A percentile compares a stretch with the other conserved stretches of the same genome.
Conservation (phyloP, 495 filamentous ascomycete species). For the Penicillium paxilli region DNA sequence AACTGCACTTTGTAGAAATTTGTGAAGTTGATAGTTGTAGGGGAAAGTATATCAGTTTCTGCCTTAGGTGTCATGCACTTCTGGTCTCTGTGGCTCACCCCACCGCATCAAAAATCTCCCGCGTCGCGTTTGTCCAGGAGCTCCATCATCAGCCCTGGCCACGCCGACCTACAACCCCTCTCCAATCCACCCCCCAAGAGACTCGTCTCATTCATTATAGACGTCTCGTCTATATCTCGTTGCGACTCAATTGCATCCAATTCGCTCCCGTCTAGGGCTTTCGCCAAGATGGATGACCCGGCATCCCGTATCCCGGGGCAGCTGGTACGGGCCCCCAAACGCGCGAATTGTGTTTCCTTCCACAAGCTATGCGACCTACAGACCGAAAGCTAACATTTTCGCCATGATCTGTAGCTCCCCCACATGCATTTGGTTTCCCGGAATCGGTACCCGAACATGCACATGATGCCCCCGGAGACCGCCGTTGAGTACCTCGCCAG, state of each 20-base stretch:
- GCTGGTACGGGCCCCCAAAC: slow-evolving; percentile 49
- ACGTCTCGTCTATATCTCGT: background rate
- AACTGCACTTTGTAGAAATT: background rate
- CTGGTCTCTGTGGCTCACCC: slow-evolving; percentile 14
- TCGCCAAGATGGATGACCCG: slow-evolving; percentile 61
- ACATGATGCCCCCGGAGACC: slow-evolving; percentile 63
- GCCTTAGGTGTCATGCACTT: slow-evolving; percentile 28
- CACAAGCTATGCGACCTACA: background rate
- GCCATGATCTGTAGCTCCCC: slow-evolving; percentile 57
- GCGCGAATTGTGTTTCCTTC: background rate
- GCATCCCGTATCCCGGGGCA: slow-evolving; percentile 61
- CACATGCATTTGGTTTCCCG: slow-evolving; percentile 86
- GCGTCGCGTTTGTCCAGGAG: slow-evolving; percentile 38
- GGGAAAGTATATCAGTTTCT: background rate
- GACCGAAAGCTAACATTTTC: slow-evolving; percentile 20
- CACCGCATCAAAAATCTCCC: slow-evolving; percentile 36
- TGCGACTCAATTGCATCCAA: slow-evolving; percentile 16
- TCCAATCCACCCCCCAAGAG: slow-evolving; percentile 6
- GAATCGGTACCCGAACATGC: slow-evolving; percentile 67
- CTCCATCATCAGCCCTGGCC: slow-evolving; percentile 21
- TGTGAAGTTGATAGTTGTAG: background rate
- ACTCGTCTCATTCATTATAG: slow-evolving; percentile 8
- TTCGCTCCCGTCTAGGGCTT: slow-evolving; percentile 9
- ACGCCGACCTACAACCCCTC: slow-evolving; percentile 9
- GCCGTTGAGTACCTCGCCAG: slow-evolving; percentile 74